A percentile compares a stretch with the other conserved stretches of the same genome.
Evolutionary conservation across 257 asterid genomes (phyloP).

Genomic region (Marsdenia floribunda): DNA sequence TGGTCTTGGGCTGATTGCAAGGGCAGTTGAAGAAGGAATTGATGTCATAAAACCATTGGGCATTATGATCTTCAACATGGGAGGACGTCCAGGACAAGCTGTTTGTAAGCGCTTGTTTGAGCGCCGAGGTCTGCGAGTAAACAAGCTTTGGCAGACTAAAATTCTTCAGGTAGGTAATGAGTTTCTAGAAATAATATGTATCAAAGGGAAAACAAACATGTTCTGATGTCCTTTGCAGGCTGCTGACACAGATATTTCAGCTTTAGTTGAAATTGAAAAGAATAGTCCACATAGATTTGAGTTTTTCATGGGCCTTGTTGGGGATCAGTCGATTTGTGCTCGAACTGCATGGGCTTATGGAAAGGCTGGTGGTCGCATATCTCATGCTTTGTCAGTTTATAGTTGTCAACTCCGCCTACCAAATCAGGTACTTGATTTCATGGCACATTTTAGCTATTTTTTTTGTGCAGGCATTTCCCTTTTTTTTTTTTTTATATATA

Average conservation of each 20-base stretch:
- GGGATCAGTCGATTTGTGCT: conserved; percentile 95
- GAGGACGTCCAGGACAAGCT: conserved; percentile 98
- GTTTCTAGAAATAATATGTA: conserved; percentile 10
- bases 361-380: conserved; percentile 86
- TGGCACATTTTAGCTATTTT: neutral
- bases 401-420: conserved; percentile 96
- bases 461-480: neutral
- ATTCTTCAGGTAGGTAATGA: conserved; percentile 69
- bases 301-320: conserved; percentile 99
- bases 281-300: conserved; percentile 97
- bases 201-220: conserved; percentile 16
- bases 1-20: conserved; percentile 95
- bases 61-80: conserved; percentile 97
- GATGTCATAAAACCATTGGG: conserved; percentile 94
- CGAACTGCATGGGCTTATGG: conserved; percentile 99
- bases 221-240: conserved; percentile 63
- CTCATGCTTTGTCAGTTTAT: conserved; percentile 95
- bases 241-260: conserved; percentile 96
- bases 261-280: conserved; percentile 95
- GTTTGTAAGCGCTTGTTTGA: conserved; percentile 95
- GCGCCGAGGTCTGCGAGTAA: conserved; percentile 88
- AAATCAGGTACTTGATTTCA: conserved; percentile 46
- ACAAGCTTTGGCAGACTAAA: conserved; percentile 99
- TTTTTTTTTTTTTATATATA: neutral
- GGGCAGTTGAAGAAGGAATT: conserved; percentile 99